phyloP scores from a whole-genome alignment of 2,329 filamentous ascomycete species.

The Rasamsonia emersonii region DNA sequence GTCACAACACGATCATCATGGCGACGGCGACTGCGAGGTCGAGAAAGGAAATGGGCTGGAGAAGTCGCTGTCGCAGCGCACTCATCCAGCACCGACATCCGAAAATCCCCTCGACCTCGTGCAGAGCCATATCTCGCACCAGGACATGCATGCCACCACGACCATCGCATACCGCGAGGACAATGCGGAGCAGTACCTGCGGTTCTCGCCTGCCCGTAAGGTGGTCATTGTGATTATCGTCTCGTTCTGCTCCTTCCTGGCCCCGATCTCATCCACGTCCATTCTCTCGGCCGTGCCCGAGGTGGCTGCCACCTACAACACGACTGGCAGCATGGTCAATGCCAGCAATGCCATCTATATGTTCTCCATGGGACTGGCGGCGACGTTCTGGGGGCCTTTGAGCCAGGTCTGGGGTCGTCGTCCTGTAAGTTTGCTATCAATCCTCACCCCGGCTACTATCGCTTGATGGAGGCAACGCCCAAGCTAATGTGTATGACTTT shows the following conservation, averaged over 20 bases:
- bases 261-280: constrained; percentile 65
- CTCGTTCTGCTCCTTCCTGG: constrained; percentile 66
- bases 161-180: constrained; percentile 28
- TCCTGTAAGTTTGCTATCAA: constrained; percentile 39
- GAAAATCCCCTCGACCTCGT: constrained; percentile 21
- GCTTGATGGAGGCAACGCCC: too few relatives aligned
- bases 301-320: constrained; percentile 56
- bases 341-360: constrained; percentile 68
- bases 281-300: constrained; percentile 67
- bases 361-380: constrained; percentile 62
- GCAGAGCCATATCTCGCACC: constrained; percentile 25
- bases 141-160: constrained; percentile 19
- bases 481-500: too few relatives aligned
- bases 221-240: constrained; percentile 58
- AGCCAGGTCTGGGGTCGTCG: constrained; percentile 57
- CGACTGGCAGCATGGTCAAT: constrained; percentile 62
- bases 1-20: too few relatives aligned
- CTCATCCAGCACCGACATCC: constrained; percentile 8
- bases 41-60: too few relatives aligned
- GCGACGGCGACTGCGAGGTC: too few relatives aligned
- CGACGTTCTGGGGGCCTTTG: constrained; percentile 64
- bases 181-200: constrained; percentile 53
- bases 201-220: constrained; percentile 55
- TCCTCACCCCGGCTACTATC: too few relatives aligned
- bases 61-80: too few relatives aligned